Evolutionary conservation across 306 rosid genomes (phyloP), one percentile per base, ranked within the genome.

Genomic region (Trifolium pratense): DNA sequence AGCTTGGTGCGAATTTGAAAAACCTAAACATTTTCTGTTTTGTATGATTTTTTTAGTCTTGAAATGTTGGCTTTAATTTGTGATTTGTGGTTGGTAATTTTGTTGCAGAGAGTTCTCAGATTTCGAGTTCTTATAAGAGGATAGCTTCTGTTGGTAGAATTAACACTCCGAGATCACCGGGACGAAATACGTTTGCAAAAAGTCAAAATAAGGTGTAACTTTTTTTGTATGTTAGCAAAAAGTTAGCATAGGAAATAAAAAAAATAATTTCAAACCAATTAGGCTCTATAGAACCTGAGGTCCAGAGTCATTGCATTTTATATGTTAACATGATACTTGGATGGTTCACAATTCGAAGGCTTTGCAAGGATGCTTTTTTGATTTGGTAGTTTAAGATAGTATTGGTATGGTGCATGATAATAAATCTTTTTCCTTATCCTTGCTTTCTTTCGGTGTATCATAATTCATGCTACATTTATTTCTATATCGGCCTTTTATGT

Each of bases 101-200:
- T 69, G 76, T 52, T 79, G 91, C 84, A 34, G 88, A 78, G 63
- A 79, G 29, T 66, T 45, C 52, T 40, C 86, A 70, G 5, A 78
- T 68, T 75, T 73, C 86, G 53, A 21, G 60, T 78, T 79, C 86
- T 1, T 74, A 75, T 65, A 74, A 83, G 61, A 83, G 88, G 74
- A 81, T 83, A 64, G 81, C 76, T 17, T 83, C 92, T 6, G 80
- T 86, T 25, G 88, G 90, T 58, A 84, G 93, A 80, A 63, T 81
- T 18, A 71, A 26, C 75, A 84, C 86, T 23, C 88, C 91, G 16
- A 86, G 86, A 18, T 87, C 96, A n/a, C 89, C 85, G 5, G 82
- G 76, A 26, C 74, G 82, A 14, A 84, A 68, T 75, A 26, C 83
- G 1, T 87, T 79, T 36, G 88, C 15, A n/a, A 17, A 29, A 5